Evolutionary conservation across 75 land plant species (phyloP).

Genomic region (Azolla pinnata): DNA sequence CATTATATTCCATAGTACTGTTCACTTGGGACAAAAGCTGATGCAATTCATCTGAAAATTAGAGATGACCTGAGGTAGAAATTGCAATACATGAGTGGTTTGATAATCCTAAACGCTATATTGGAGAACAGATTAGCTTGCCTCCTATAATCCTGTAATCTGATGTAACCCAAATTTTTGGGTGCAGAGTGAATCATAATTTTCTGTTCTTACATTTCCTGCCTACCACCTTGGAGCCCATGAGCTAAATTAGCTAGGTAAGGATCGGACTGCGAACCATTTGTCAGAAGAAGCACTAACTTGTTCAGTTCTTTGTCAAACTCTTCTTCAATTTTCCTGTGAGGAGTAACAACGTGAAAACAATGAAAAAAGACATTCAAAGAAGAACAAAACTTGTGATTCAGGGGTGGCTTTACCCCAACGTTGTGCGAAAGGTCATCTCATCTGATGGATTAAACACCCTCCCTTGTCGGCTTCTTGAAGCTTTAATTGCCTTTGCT

Average conservation of each 20-base stretch:
- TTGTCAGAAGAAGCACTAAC: slow-evolving; percentile 58
- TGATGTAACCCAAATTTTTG: too few relatives aligned
- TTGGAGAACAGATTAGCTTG: too few relatives aligned
- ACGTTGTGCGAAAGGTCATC: slow-evolving; percentile 37
- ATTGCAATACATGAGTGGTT: too few relatives aligned
- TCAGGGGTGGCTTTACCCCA: slow-evolving; percentile 35
- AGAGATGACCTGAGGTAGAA: too few relatives aligned
- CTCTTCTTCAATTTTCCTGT: slow-evolving; percentile 86
- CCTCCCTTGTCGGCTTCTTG: slow-evolving; percentile 17
- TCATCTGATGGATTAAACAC: slow-evolving; percentile 30
- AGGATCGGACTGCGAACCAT: slow-evolving; percentile 77
- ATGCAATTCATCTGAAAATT: too few relatives aligned
- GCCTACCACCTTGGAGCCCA: slow-evolving; percentile 53
- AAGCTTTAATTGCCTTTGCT: not conserved
- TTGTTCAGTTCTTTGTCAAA: slow-evolving; percentile 71
- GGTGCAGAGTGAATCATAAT: too few relatives aligned
- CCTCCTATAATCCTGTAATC: too few relatives aligned
- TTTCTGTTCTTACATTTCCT: slow-evolving; percentile 15
- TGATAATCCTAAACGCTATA: too few relatives aligned
- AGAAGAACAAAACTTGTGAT: not conserved
- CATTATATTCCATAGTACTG: too few relatives aligned
- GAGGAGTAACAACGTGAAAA: not conserved
- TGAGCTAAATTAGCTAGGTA: slow-evolving; percentile 89
- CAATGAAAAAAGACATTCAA: not conserved
- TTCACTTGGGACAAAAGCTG: too few relatives aligned